Evolutionary conservation across 2,329 filamentous ascomycete species (phyloP), one percentile per base, ranked within the genome.

Genomic region (Beauveria scarabaeidicola): DNA sequence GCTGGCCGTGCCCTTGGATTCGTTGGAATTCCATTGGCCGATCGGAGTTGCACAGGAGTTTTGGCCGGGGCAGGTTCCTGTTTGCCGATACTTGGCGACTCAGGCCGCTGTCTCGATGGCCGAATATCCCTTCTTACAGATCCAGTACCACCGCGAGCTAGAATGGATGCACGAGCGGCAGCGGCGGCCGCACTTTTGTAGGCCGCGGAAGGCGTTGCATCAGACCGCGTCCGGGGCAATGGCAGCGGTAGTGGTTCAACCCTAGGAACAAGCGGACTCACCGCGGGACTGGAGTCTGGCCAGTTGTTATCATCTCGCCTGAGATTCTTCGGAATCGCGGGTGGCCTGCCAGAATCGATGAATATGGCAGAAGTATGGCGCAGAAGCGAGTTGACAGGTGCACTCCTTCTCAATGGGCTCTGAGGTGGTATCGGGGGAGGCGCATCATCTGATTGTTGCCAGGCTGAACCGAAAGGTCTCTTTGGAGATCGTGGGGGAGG

Each of bases 11-110:
- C 13, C 73, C 73, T 29, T 69, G 80, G 79, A 52, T 81, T 80
- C 2, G 72, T 72, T 1, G 80, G 80, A 15, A 82, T 70, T 2
- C 79, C 80, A 1, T 71, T 74, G 0, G 74, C 77, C 4, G 75
- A 70, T n/a, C 76, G 72, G 61, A 74, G 72, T 61, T 79, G 77
- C 4, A 78, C 69, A 6, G 74, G 72, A 2, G 72, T 66, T 25
- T 71, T 66, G 17, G 72, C 65, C 0, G 70, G 66, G 2, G 71
- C 68, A 5, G 67, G 59, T 17, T 66, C 65, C 17, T 60, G 46
- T 13, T 61, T 63, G 27, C 66, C 61, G 11, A 63, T 50, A 9
- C 64, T 61, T 4, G 63, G 63, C 9, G 66, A 65, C 9, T 61
- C 46, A 6, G 68, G 66, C 17, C 62, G 63, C 38, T 69, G 65